A percentile compares a stretch with the other conserved stretches of the same genome.
phyloP scores from a whole-genome alignment of 2,329 filamentous ascomycete species.

The Raffaelea ambrosiae region DNA sequence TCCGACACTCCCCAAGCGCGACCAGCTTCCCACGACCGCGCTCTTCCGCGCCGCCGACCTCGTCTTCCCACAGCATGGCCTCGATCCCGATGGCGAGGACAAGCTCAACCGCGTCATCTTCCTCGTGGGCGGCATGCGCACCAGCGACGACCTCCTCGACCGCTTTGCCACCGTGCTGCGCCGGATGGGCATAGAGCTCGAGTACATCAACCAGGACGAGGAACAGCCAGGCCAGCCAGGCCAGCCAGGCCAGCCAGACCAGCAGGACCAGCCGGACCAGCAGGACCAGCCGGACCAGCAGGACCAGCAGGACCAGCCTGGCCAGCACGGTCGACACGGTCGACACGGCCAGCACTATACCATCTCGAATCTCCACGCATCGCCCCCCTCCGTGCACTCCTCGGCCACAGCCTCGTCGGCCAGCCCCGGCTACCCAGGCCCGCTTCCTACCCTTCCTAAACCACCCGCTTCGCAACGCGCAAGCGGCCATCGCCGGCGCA shows the following conservation, averaged over 20 bases:
- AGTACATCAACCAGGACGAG: conserved; percentile 33
- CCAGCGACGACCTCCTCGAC: conserved; percentile 47
- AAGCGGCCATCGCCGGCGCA: conserved; percentile 14
- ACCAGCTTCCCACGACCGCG: conserved; percentile 63
- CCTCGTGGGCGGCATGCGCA: conserved; percentile 61
- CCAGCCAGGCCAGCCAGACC: no score
- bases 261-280: no score
- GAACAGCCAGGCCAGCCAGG: no score
- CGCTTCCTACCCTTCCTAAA: no score
- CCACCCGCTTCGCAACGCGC: conserved; percentile 9
- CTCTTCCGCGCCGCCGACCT: conserved; percentile 76
- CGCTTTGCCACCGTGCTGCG: conserved; percentile 62
- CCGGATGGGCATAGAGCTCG: conserved; percentile 63
- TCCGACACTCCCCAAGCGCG: conserved; percentile 45
- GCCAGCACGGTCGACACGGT: not conserved
- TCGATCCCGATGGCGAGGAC: conserved; percentile 63
- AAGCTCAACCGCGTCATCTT: conserved; percentile 72
- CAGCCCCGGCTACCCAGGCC: no score
- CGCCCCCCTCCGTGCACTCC: no score
- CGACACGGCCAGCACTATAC: no score
- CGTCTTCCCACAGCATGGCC: conserved; percentile 60
- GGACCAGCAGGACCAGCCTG: not conserved
- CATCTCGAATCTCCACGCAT: no score
- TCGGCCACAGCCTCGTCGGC: no score
- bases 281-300: no score